A percentile compares a stretch with the other conserved stretches of the same genome.
Evolutionary conservation across 768 basidiomycete species (phyloP).

Genomic region (Psilocybe sp.): DNA sequence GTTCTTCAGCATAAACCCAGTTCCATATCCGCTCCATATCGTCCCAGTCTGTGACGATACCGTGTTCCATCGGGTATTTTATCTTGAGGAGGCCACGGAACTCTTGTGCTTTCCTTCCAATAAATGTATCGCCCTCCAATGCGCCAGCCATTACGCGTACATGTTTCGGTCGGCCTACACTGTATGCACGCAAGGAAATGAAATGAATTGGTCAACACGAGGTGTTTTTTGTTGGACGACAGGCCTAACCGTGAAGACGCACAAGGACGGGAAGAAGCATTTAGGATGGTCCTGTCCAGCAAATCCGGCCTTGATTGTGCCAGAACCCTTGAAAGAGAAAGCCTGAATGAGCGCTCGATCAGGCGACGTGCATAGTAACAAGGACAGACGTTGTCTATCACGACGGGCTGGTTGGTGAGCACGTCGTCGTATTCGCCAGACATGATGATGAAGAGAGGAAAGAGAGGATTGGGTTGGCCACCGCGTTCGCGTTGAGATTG

Average conservation of each 20-base stretch:
- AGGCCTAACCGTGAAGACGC: slow-evolving; percentile 46
- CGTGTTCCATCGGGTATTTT: slow-evolving; percentile 99
- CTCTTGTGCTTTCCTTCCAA: slow-evolving; percentile 93
- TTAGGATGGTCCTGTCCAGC: slow-evolving; percentile 99
- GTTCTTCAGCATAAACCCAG: slow-evolving; percentile 95
- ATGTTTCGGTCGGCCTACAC: slow-evolving; percentile 96
- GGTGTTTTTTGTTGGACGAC: slow-evolving; percentile 20
- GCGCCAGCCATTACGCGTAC: slow-evolving; percentile 97
- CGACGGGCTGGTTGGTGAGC: slow-evolving; percentile 97
- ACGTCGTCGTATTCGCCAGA: slow-evolving; percentile 89
- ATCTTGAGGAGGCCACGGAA: slow-evolving; percentile 94
- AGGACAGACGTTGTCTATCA: slow-evolving; percentile 90
- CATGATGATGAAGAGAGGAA: slow-evolving; percentile 40
- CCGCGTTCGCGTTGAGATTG: slow-evolving; percentile 3
- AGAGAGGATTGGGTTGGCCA: slow-evolving; percentile 10
- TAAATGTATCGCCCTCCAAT: slow-evolving; percentile 94
- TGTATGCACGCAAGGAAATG: slow-evolving; percentile 27
- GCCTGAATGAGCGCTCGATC: slow-evolving; percentile 18
- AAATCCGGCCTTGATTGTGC: slow-evolving; percentile 98
- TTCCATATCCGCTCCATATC: slow-evolving; percentile 99
- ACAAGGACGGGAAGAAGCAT: slow-evolving; percentile 99
- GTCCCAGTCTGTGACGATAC: slow-evolving; percentile 99
- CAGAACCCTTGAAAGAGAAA: slow-evolving; percentile 72
- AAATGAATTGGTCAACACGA: slow-evolving; percentile 18
- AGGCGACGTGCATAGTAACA: slow-evolving; percentile 5